Base-by-base conservation (phyloP, 2,329 filamentous ascomycete genomes). In the Laburnicola sp. region DNA sequence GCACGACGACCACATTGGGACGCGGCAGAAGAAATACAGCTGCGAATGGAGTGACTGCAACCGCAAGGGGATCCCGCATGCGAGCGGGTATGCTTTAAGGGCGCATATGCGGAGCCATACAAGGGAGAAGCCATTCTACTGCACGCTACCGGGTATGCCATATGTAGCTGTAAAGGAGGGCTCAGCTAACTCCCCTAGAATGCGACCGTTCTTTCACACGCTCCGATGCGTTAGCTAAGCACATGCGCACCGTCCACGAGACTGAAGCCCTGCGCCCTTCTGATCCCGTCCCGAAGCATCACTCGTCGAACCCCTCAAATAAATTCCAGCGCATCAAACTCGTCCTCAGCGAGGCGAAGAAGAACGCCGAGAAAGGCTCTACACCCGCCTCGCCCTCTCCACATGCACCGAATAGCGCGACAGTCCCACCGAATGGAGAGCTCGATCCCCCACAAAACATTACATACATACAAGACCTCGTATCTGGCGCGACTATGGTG, bases 51-150 rank as follows among this genome's bases (percentile, higher is more conserved):
- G 83, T 53, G 93, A 93, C 60, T 99, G 94, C 72, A 82, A 81
- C 46, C 79, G 92, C 55, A 97, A 96, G 76, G 91, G 91, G 53
- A 85, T 94, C 74, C 86, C 90, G 16, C 94, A 99, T 75, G 93
- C 93, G 1, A 96, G 91, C 66, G 94, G 91, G 2, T 99, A 99
- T 75, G 94, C 94, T 3, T 78, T 99, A 58, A 92, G 96, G 72
- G 94, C 94, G 7, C 94, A 99, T 69, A 96, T 99, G 92, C 82
- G 94, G 62, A 97, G 92, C 70, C 94, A 99, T 72, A 99, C 94
- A 1, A 84, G 94, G 68, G 94, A 99, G 80, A 99, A 99, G 76
- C 94, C 94, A 0, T 97, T 97, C 71, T 97, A 96, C 76, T 99
- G 94, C 74, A 89, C 91, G 27, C 76, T 99, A 35, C 94, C 94